A percentile compares a stretch with the other conserved stretches of the same genome.
phyloP scores from a whole-genome alignment of 208 protist species.

The Trypanosoma mega region DNA sequence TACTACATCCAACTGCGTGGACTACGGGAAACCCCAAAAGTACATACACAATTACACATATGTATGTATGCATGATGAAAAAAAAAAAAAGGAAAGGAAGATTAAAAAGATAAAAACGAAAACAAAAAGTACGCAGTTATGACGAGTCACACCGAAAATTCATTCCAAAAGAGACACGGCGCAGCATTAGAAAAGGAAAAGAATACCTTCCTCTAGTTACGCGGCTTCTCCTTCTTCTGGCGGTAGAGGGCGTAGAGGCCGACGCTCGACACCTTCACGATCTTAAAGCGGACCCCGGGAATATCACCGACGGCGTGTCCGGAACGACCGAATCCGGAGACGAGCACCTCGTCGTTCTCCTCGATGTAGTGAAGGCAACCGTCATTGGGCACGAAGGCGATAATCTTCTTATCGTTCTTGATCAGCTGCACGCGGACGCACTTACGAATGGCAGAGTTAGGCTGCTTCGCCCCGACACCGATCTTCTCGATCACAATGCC shows the following conservation, averaged over 20 bases:
- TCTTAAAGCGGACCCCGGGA: slow-evolving; percentile 99
- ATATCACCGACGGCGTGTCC: slow-evolving; percentile 99
- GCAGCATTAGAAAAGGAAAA: no score
- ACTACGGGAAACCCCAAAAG: no score
- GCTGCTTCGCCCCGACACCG: slow-evolving; percentile 99
- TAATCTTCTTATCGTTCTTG: slow-evolving; percentile 99
- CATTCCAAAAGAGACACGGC: slow-evolving; percentile 6
- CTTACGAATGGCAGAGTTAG: slow-evolving; percentile 99
- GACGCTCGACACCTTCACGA: slow-evolving; percentile 99
- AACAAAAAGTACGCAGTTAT: slow-evolving; percentile 3
- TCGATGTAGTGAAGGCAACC: slow-evolving; percentile 99
- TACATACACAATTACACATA: no score
- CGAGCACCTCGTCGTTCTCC: slow-evolving; percentile 99
- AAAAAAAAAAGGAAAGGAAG: slow-evolving; percentile 15
- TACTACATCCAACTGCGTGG: no score
- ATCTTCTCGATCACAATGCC: slow-evolving; percentile 99
- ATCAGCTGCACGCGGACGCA: slow-evolving; percentile 99
- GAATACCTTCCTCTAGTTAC: slow-evolving; percentile 14
- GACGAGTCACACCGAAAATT: no score
- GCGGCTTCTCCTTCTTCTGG: slow-evolving; percentile 98
- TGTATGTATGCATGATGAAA: no score
- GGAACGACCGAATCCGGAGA: slow-evolving; percentile 98
- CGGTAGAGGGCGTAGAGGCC: slow-evolving; percentile 97
- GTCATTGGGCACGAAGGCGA: slow-evolving; percentile 99
- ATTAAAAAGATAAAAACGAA: slow-evolving; percentile 18